Percentiles rank a stretch among this genome's conserved stretches.
Conservation (phyloP, 371 early-diverging fungal genomes). For the Mucor indicus region DNA sequence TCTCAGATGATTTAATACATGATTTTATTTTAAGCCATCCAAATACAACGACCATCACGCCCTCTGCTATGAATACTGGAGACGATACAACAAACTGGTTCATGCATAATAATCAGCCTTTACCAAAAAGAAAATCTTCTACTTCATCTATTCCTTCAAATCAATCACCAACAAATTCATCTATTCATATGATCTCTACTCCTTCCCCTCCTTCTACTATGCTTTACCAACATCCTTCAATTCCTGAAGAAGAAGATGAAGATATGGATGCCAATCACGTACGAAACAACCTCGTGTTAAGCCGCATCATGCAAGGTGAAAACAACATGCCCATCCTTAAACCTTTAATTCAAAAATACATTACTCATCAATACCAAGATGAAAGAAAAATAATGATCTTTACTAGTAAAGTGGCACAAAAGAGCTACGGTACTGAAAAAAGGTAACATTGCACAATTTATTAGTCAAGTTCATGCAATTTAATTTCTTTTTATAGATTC, state of each 20-base stretch:
- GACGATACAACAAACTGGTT: conserved; percentile 12
- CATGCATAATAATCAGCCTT: conserved; percentile 6
- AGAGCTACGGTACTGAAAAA: conserved; percentile 84
- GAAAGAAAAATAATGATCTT: conserved; percentile 70
- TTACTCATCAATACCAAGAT: conserved; percentile 38
- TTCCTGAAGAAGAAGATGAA: conserved; percentile 50
- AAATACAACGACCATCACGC: not conserved
- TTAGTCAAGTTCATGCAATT: no score
- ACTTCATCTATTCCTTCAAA: conserved; percentile 10
- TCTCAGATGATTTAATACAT: conserved; percentile 7
- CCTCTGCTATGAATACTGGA: conserved; percentile 2
- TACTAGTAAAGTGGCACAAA: conserved; percentile 84
- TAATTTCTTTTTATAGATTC: no score
- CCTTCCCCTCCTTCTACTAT: conserved; percentile 40
- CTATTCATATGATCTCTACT: conserved; percentile 28
- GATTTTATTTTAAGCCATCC: conserved; percentile 4
- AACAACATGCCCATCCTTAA: conserved; percentile 23
- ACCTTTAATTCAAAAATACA: conserved; percentile 42
- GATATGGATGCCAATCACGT: conserved; percentile 13
- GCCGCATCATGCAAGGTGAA: conserved; percentile 28
- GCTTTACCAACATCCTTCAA: conserved; percentile 35
- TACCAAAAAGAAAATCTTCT: conserved; percentile 8
- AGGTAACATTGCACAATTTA: no score
- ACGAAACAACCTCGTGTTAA: not conserved
- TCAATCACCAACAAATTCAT: conserved; percentile 16